Conservation (phyloP, 345 rosid species). For the Aquilaria yunnanensis region DNA sequence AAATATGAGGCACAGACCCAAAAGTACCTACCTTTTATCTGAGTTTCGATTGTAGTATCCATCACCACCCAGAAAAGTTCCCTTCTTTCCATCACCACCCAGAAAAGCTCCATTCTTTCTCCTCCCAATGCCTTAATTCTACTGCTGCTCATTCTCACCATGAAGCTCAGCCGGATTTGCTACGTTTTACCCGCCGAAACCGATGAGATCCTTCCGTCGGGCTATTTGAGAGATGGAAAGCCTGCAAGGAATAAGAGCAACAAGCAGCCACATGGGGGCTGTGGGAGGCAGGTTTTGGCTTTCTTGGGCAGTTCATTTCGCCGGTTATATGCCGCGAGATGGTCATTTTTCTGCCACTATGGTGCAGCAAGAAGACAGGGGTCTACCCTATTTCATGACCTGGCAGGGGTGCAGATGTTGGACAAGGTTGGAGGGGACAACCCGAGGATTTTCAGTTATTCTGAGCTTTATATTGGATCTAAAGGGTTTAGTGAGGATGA, state of each 20-base stretch:
- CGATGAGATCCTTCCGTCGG: conserved; percentile 32
- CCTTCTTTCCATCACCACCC: background rate
- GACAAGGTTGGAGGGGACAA: conserved; percentile 73
- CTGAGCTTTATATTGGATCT: conserved; percentile 91
- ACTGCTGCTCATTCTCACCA: conserved; percentile 16
- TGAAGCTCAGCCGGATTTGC: conserved; percentile 54
- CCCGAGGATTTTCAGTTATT: conserved; percentile 83
- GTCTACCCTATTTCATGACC: conserved; percentile 43
- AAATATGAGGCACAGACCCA: conserved; percentile 9
- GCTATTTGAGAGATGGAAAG: conserved; percentile 8
- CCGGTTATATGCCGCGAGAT: conserved; percentile 36
- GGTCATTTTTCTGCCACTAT: conserved; percentile 28
- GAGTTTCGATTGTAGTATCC: background rate
- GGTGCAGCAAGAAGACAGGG: conserved; percentile 12
- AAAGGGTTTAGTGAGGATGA: conserved; percentile 62
- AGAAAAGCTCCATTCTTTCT: background rate
- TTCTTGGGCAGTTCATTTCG: conserved; percentile 35
- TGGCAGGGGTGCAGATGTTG: conserved; percentile 73
- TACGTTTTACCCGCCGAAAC: conserved; percentile 52
- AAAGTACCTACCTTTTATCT: background rate
- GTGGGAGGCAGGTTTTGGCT: conserved; percentile 36
- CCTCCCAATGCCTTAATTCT: background rate
- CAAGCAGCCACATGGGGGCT: conserved; percentile 28
- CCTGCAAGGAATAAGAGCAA: conserved; percentile 16
- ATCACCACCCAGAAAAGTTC: background rate